Percentiles rank a stretch among this genome's conserved stretches.
These are phyloP conservation scores for Yamadazyma membranifaciens DNA, from an alignment of 1,139 yeast genomes.

Conservation along the genomic window DNA sequence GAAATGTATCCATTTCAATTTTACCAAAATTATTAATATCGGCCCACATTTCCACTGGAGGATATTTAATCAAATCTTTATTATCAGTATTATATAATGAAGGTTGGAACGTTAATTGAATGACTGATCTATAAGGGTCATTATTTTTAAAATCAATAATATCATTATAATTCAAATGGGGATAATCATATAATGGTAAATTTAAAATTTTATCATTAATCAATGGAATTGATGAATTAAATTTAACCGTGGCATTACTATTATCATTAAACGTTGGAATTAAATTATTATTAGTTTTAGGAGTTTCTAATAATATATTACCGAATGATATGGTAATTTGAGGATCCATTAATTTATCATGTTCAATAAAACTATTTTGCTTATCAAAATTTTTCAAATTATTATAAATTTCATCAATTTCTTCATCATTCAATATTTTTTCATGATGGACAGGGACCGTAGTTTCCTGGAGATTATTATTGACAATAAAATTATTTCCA, in stretches of 20 bases:
- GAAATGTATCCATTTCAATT: constrained; percentile 41
- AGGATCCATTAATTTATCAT: constrained; percentile 19
- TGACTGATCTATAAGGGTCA: constrained; percentile 36
- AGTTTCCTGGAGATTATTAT: constrained; percentile 7
- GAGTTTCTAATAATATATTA: constrained; percentile 27
- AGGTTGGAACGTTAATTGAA: constrained; percentile 53
- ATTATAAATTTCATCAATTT: constrained; percentile 16
- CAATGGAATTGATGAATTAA: constrained; percentile 44
- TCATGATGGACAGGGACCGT: neutral
- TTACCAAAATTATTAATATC: constrained; percentile 37
- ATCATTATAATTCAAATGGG: constrained; percentile 20
- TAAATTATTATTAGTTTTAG: neutral
- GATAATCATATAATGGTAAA: constrained; percentile 27
- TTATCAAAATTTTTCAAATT: constrained; percentile 9
- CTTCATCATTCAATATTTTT: constrained; percentile 8
- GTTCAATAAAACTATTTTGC: constrained; percentile 5
- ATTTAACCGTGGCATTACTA: constrained; percentile 15
- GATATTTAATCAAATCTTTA: constrained; percentile 29
- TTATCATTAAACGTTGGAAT: constrained; percentile 12
- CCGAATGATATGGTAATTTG: constrained; percentile 40
- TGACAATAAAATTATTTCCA: constrained; percentile 10
- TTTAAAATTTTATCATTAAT: constrained; percentile 38
- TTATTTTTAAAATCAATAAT: constrained; percentile 20
- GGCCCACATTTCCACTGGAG: constrained; percentile 57
- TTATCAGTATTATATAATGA: constrained; percentile 27